Percentiles rank a stretch among this genome's conserved stretches.
These are phyloP conservation scores for Protomyces inundatus DNA, from an alignment of 1,139 yeast genomes.

Conservation along the genomic window DNA sequence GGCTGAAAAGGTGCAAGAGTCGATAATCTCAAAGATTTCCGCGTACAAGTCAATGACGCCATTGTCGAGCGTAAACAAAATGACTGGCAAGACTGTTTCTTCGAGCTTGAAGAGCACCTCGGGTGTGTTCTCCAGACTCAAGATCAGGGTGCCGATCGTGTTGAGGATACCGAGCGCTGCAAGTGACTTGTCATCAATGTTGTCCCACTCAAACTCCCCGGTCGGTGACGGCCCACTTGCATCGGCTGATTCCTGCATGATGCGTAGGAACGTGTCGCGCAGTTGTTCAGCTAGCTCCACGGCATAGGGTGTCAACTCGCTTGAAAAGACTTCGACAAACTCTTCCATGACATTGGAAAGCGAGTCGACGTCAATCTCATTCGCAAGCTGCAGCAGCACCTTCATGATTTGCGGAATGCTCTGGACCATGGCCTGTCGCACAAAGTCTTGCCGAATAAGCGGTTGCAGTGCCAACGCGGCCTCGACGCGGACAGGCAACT, in stretches of 20 bases:
- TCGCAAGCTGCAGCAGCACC: conserved; percentile 64
- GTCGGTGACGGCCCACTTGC: conserved; percentile 37
- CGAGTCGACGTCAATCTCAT: conserved; percentile 80
- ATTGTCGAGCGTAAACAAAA: conserved; percentile 59
- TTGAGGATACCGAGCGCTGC: conserved; percentile 83
- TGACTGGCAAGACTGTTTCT: conserved; percentile 66
- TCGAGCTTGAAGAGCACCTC: conserved; percentile 66
- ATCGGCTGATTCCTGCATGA: conserved; percentile 64
- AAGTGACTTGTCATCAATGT: conserved; percentile 67
- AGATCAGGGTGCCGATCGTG: conserved; percentile 78
- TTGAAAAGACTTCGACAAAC: conserved; percentile 82
- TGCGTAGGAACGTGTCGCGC: conserved; percentile 70
- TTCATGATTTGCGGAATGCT: conserved; percentile 81
- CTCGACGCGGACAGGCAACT: conserved; percentile 75
- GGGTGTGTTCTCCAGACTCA: conserved; percentile 76
- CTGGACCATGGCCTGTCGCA: conserved; percentile 60
- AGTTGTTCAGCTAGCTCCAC: conserved; percentile 75
- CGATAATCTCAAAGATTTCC: conserved; percentile 78
- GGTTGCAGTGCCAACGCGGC: conserved; percentile 85
- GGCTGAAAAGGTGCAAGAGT: conserved; percentile 72
- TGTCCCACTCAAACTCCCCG: conserved; percentile 44
- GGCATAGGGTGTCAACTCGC: conserved; percentile 90
- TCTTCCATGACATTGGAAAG: conserved; percentile 92
- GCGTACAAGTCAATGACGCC: conserved; percentile 45
- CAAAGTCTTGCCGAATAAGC: conserved; percentile 58